Evolutionary conservation across 306 rosid species (phyloP), one percentile per base, ranked within the genome.

Genomic region (Morella rubra): DNA sequence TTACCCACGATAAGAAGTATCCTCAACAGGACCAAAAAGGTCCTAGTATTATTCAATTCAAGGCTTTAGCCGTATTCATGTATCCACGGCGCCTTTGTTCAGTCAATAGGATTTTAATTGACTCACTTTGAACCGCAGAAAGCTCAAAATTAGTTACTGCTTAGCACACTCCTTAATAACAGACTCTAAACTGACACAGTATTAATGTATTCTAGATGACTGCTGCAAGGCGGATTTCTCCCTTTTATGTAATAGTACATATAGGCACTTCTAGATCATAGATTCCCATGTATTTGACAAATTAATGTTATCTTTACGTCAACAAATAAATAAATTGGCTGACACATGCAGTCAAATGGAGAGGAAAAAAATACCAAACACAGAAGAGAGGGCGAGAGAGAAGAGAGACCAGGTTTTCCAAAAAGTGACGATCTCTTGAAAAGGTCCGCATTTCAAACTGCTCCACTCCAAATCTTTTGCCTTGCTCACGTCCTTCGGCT

Each of bases 371-470:
- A 32, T 32, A 32, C 37, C 40, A 72, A 76, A 69, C 55, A 4
- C 8, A 1, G 42, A 19, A 3, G 7, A 46, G 67, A 41, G n/a
- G 32, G 49, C 22, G 70, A 68, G 74, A 71, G 73, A 73, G 85
- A 85, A 85, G 44, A 79, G 22, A 70, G 15, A 95, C 98, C 98
- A 92, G 81, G 77, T 91, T 95, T 83, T 95, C 99, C 73, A 95
- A 86, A 75, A 81, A 62, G 40, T 79, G 76, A 0, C 89, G 90
- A 84, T 95, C 99, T 82, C 82, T 88, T 51, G 93, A 92, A 84
- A 95, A 92, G 73, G 89, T 88, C 41, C 93, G 87, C 99, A 95
- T 95, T 86, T 95, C 99, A 84, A 81, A 91, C 78, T 89, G 99
- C 85, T 95, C 99, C 12, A 89, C 97, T 14, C 99, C 99, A 77